These are phyloP conservation scores for Trypanosoma cruzi DNA, from an alignment of 208 protist species.

Conservation along the genomic window DNA sequence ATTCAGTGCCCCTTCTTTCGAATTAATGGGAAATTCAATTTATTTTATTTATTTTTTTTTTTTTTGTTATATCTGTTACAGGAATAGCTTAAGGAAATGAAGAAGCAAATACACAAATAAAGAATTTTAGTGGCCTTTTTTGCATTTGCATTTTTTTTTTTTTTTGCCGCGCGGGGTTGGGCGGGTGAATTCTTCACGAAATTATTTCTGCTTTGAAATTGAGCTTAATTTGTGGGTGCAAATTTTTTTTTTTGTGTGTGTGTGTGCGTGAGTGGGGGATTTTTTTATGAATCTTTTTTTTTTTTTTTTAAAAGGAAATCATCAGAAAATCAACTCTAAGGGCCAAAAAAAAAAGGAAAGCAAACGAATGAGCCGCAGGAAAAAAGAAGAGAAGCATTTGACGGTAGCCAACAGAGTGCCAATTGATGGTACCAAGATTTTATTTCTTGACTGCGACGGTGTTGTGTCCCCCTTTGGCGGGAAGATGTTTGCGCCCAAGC, in stretches of 20 bases:
- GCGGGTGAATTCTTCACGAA: too few species aligned
- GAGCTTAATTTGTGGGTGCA: too few species aligned
- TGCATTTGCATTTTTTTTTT: too few species aligned
- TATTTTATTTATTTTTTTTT: neutral
- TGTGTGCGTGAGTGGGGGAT: neutral
- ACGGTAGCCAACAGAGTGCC: neutral
- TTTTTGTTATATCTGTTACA: too few species aligned
- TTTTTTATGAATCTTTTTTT: neutral
- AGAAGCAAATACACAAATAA: too few species aligned
- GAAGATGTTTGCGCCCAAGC: constrained; percentile 35
- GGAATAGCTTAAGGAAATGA: too few species aligned
- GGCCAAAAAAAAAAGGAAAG: neutral
- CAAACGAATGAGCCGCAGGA: neutral
- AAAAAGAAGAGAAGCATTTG: neutral
- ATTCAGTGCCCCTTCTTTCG: too few species aligned
- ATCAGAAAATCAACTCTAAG: neutral
- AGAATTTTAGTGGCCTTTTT: too few species aligned
- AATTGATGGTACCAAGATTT: constrained; percentile 40
- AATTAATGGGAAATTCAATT: too few species aligned
- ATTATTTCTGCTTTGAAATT: too few species aligned
- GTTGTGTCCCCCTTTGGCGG: constrained; percentile 64
- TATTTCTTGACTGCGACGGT: constrained; percentile 82
- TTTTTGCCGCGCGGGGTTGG: too few species aligned
- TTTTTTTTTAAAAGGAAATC: neutral
- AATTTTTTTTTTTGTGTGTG: too few species aligned